Evolutionary conservation across 2,329 filamentous ascomycete species (phyloP).

Genomic region (Exophiala mesophila): DNA sequence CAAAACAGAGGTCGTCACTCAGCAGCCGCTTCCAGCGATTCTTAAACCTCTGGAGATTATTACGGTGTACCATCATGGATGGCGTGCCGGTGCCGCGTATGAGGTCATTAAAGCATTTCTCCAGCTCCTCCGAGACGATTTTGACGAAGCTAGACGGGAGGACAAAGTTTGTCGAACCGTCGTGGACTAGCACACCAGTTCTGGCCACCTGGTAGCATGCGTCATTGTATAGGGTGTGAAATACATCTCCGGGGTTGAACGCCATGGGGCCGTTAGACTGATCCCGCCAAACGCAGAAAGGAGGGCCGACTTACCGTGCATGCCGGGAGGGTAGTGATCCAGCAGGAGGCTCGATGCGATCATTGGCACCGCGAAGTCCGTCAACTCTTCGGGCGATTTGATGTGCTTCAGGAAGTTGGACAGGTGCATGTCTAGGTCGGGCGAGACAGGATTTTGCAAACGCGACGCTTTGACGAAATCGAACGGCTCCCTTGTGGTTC

Average conservation of each 20-base stretch:
- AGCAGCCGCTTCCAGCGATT: conserved; percentile 10
- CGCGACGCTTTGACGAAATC: conserved; percentile 26
- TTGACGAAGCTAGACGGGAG: conserved; percentile 20
- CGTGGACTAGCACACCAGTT: conserved; percentile 16
- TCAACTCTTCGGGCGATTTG: conserved; percentile 21
- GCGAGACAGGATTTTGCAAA: conserved; percentile 22
- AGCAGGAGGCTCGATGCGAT: conserved; percentile 28
- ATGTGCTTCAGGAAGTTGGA: conserved; percentile 24
- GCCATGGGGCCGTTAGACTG: not conserved
- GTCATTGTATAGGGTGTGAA: conserved; percentile 21
- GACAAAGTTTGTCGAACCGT: conserved; percentile 19
- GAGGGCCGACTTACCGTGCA: conserved; percentile 20
- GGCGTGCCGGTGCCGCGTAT: conserved; percentile 6
- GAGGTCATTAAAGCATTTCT: conserved; percentile 14
- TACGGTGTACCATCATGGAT: conserved; percentile 11
- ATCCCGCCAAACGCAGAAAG: not conserved
- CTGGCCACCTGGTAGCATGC: conserved; percentile 16
- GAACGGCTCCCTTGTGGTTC: conserved; percentile 18
- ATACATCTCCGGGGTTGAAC: conserved; percentile 20
- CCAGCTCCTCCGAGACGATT: conserved; percentile 14
- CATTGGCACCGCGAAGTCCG: conserved; percentile 25
- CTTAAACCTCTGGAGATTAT: conserved; percentile 14
- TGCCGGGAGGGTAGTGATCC: conserved; percentile 26
- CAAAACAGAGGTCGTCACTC: conserved; percentile 15
- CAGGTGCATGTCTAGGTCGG: conserved; percentile 24